Conservation (phyloP, 106 monocot species). For the Chionographis japonica region DNA sequence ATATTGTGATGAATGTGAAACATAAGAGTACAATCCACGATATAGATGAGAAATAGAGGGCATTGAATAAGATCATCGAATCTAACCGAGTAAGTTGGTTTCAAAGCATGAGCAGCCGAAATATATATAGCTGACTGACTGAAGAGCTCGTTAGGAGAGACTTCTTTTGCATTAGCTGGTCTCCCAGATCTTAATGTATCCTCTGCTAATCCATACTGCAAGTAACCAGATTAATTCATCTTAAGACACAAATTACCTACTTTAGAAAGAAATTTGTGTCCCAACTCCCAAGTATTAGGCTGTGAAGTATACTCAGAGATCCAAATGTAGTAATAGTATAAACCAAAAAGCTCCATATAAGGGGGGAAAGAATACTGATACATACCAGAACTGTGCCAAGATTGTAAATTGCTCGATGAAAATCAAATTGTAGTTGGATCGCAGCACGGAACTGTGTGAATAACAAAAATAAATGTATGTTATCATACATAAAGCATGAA, state of each 20-base stretch:
- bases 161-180: constrained; percentile 59
- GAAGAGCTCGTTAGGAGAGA: constrained; percentile 82
- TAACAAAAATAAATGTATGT: background rate
- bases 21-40: constrained; percentile 5
- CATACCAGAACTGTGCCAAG: constrained; percentile 94
- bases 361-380: constrained; percentile 1
- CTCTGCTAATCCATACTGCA: constrained; percentile 95
- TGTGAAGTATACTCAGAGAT: background rate
- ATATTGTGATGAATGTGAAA: background rate
- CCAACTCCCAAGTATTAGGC: background rate
- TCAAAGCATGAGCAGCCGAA: constrained; percentile 97
- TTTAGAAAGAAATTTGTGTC: no score
- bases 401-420: constrained; percentile 98
- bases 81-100: constrained; percentile 85
- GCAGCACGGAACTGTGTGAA: constrained; percentile 85
- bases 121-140: constrained; percentile 98
- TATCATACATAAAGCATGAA: background rate
- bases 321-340: background rate
- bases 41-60: background rate
- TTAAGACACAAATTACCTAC: background rate
- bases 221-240: background rate
- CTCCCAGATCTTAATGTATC: constrained; percentile 83
- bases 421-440: constrained; percentile 97
- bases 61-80: background rate
- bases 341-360: background rate